Conservation (phyloP, 2,329 filamentous ascomycete species). For the Phyllosticta paracitricarpa region DNA sequence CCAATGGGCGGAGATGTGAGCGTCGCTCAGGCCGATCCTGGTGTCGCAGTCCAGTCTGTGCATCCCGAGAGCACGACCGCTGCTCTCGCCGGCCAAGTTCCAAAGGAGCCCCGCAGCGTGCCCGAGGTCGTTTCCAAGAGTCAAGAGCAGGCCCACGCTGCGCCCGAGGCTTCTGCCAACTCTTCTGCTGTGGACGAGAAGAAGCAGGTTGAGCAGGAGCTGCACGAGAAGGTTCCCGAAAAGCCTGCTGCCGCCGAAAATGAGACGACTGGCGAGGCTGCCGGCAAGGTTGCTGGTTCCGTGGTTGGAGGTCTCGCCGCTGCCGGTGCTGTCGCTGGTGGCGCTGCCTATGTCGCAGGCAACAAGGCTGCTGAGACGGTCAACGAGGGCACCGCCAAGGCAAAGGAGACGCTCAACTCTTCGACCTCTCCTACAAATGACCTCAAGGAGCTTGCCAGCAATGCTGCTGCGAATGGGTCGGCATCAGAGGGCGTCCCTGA, state of each 20-base stretch:
- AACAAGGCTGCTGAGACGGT: slow-evolving; percentile 25
- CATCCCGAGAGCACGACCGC: slow-evolving; percentile 37
- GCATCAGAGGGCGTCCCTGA: slow-evolving; percentile 3
- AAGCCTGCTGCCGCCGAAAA: slow-evolving; percentile 40
- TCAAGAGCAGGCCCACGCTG: slow-evolving; percentile 54
- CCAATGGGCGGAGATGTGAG: slow-evolving; percentile 45
- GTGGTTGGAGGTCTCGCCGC: slow-evolving; percentile 33
- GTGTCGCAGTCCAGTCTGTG: slow-evolving; percentile 32
- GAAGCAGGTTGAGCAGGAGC: slow-evolving; percentile 59
- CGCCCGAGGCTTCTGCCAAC: slow-evolving; percentile 59
- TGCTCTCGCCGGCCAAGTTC: slow-evolving; percentile 35
- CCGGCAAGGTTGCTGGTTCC: slow-evolving; percentile 35
- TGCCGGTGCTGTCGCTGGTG: slow-evolving; percentile 30
- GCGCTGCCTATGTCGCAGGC: slow-evolving; percentile 26
- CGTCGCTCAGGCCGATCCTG: slow-evolving; percentile 28
- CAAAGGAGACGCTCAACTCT: slow-evolving; percentile 32
- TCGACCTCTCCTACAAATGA: slow-evolving; percentile 2
- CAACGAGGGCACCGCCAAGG: slow-evolving; percentile 21
- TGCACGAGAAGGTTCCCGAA: slow-evolving; percentile 56
- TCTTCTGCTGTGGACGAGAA: slow-evolving; percentile 60
- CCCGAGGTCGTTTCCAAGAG: slow-evolving; percentile 61
- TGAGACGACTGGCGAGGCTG: slow-evolving; percentile 39
- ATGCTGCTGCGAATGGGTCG: neutral
- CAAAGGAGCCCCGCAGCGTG: slow-evolving; percentile 32
- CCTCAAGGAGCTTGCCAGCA: slow-evolving; percentile 2